Evolutionary conservation across 208 protist species (phyloP), one percentile per base, ranked within the genome.

Genomic region (Crithidia bombi): DNA sequence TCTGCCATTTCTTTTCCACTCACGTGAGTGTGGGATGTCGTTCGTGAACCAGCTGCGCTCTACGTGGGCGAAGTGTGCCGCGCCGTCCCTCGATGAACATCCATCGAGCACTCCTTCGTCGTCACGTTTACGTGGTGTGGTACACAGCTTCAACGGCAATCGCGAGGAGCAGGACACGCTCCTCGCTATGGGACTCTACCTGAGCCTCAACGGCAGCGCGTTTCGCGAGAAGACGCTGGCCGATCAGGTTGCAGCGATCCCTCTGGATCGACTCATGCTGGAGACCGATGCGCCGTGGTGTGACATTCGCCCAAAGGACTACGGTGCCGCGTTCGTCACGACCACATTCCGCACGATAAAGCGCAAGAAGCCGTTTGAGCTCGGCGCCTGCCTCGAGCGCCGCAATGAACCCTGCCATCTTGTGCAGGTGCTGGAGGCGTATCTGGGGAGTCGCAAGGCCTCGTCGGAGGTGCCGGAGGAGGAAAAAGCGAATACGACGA

Each of bases 241-340:
- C 14, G 68, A 75, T 14, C 92, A 97, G 32, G 79, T 95, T 6
- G 46, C 78, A 39, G 56, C 65, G 19, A 91, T 98, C 49, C 96
- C 95, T 21, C 64, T 89, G 9, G 73, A 94, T 32, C 75, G 89
- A 4, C 51, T 99, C 9, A 79, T 98, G 82, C 74, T 98, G 11
- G 96, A 98, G 70, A 98, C 97, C 1, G 96, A 98, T 73, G 91
- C 94, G 21, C 96, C 96, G n/a, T 98, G 93, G 90, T 98, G 97
- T 70, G 94, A 97, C 74, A 89, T 98, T 7, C 86, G 96, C 10
- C 74, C 66, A n/a, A 92, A 82, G 38, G 92, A 98, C 82, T 97
- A 84, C 68, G 89, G 87, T 50, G 80, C 78, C 25, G 30, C 65
- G 12, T 90, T 87, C 68, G 81, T 97, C n/a, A 75, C 62, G 12